Percentiles rank a stretch among this genome's conserved stretches.
phyloP scores from a whole-genome alignment of 2,329 filamentous ascomycete species.

The Aspergillus transmontanensis region DNA sequence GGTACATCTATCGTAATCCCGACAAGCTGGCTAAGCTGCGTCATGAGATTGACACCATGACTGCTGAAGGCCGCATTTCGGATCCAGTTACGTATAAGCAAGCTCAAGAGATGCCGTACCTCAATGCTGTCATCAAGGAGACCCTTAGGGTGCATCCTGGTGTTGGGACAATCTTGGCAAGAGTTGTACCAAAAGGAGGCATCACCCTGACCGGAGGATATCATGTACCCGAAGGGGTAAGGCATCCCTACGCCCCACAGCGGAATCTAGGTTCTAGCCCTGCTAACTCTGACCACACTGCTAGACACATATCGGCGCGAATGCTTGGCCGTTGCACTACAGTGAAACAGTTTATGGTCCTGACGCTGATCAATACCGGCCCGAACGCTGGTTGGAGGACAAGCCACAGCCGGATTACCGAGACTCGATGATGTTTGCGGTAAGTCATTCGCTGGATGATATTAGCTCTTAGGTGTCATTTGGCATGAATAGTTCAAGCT shows the following conservation, averaged over 20 bases:
- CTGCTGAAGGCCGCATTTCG: slow-evolving; percentile 7
- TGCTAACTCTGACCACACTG: background rate
- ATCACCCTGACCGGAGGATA: background rate
- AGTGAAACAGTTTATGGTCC: background rate
- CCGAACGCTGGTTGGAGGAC: slow-evolving; percentile 3
- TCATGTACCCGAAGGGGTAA: background rate
- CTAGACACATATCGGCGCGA: background rate
- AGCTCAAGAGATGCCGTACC: slow-evolving; percentile 25
- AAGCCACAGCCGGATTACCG: background rate
- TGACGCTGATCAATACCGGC: slow-evolving; percentile 3
- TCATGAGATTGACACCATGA: slow-evolving; percentile 25
- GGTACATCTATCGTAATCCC: slow-evolving; percentile 19
- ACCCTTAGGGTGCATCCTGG: slow-evolving; percentile 34
- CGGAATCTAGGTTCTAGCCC: background rate
- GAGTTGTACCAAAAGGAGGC: slow-evolving; percentile 6
- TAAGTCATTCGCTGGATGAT: background rate
- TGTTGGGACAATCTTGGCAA: slow-evolving; percentile 25
- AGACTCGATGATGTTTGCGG: background rate
- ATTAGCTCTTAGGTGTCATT: background rate
- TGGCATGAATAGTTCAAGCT: background rate
- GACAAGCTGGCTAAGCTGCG: slow-evolving; percentile 35
- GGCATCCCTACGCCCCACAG: background rate
- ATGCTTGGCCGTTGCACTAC: slow-evolving; percentile 3
- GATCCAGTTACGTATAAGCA: slow-evolving; percentile 18
- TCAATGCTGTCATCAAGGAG: slow-evolving; percentile 32